These are phyloP conservation scores for Ogataea paraovalis DNA, from an alignment of 805 yeast species.

Conservation along the genomic window DNA sequence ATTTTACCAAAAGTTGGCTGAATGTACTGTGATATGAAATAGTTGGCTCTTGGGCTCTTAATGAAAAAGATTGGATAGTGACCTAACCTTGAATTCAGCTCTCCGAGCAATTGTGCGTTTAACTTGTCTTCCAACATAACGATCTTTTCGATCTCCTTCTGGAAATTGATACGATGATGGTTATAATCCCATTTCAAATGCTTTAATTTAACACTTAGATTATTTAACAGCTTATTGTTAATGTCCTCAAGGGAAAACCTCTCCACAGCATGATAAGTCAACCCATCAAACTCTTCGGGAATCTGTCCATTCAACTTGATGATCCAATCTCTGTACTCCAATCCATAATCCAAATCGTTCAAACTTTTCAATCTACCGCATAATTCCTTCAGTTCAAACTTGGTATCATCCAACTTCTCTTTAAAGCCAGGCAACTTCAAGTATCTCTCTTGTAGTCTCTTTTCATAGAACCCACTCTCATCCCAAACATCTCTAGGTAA, in stretches of 20 bases:
- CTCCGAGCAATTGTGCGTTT: slow-evolving; percentile 35
- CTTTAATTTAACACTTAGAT: slow-evolving; percentile 49
- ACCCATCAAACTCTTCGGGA: slow-evolving; percentile 32
- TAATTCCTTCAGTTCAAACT: slow-evolving; percentile 57
- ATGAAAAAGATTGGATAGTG: slow-evolving; percentile 7
- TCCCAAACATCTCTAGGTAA: slow-evolving; percentile 48
- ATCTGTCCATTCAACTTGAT: slow-evolving; percentile 45
- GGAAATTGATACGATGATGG: slow-evolving; percentile 57
- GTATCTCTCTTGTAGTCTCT: slow-evolving; percentile 36
- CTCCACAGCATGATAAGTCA: slow-evolving; percentile 24
- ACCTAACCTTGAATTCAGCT: slow-evolving; percentile 28
- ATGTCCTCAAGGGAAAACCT: slow-evolving; percentile 30
- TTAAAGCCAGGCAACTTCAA: slow-evolving; percentile 51
- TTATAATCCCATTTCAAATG: slow-evolving; percentile 46
- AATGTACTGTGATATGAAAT: slow-evolving; percentile 37
- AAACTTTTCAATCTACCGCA: slow-evolving; percentile 55
- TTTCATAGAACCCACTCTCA: slow-evolving; percentile 25
- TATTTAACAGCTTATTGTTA: slow-evolving; percentile 42
- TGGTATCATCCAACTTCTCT: slow-evolving; percentile 62
- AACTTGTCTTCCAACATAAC: slow-evolving; percentile 54
- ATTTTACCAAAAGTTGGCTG: slow-evolving; percentile 45
- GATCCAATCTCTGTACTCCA: slow-evolving; percentile 63
- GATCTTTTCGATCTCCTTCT: slow-evolving; percentile 43
- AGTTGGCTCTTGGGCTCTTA: slow-evolving; percentile 40
- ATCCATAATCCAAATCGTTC: slow-evolving; percentile 38